phyloP scores from a whole-genome alignment of 345 rosid species.

The Gossypioides kirkii region DNA sequence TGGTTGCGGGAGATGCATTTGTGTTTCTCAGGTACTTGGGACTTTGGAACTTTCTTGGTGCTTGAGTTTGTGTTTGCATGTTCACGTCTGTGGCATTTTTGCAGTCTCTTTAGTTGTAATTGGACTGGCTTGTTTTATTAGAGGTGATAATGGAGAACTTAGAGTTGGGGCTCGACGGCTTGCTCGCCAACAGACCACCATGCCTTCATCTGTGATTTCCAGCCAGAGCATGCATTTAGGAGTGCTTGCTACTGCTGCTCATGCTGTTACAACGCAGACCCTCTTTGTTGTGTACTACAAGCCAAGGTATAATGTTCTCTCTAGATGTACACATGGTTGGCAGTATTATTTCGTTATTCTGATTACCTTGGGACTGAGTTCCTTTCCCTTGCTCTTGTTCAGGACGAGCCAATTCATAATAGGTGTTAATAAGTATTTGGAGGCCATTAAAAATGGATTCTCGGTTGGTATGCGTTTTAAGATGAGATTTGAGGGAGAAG shows the following conservation, averaged over 20 bases:
- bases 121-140: constrained; percentile 17
- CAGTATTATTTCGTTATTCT: not conserved
- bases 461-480: constrained; percentile 62
- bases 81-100: constrained; percentile 2
- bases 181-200: constrained; percentile 42
- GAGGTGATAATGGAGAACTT: constrained; percentile 52
- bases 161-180: constrained; percentile 63
- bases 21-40: constrained; percentile 59
- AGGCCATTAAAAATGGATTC: constrained; percentile 39
- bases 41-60: not conserved
- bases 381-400: constrained; percentile 16
- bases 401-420: constrained; percentile 70
- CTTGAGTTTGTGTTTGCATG: not conserved
- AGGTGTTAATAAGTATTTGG: constrained; percentile 52
- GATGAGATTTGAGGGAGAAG: constrained; percentile 85
- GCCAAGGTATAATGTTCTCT: constrained; percentile 49
- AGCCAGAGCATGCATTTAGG: constrained; percentile 85
- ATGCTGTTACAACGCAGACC: constrained; percentile 50
- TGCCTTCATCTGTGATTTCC: constrained; percentile 67
- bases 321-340: not conserved
- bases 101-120: constrained; percentile 6
- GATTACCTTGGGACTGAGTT: not conserved
- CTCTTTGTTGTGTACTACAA: constrained; percentile 68
- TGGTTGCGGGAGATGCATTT: constrained; percentile 73
- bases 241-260: constrained; percentile 82